These are phyloP conservation scores for Xylaria sp. DNA, from an alignment of 2,329 filamentous ascomycete species.

Conservation along the genomic window DNA sequence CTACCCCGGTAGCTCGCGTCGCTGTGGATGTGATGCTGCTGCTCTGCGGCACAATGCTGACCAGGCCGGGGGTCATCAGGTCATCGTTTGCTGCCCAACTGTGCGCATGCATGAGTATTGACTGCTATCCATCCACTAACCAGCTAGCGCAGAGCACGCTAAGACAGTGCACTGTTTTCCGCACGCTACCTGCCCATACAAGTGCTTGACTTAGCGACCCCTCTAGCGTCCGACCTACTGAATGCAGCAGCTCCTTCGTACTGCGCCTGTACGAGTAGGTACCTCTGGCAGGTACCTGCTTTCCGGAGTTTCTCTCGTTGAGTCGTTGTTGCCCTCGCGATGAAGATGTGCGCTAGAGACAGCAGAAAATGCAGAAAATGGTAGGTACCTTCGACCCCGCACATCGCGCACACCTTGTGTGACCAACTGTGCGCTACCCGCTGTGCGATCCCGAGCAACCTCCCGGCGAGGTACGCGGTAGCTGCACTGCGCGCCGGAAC, in stretches of 20 bases:
- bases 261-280: too few species aligned
- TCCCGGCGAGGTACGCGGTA: neutral
- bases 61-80: neutral
- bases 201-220: too few species aligned
- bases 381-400: neutral
- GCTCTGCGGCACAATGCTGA: neutral
- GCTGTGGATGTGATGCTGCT: neutral
- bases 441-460: neutral
- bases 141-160: neutral
- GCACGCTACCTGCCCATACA: too few species aligned
- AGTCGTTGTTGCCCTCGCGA: too few species aligned
- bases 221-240: too few species aligned
- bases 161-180: neutral
- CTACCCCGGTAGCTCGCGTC: neutral
- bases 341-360: too few species aligned
- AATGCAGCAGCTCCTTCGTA: too few species aligned
- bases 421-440: neutral
- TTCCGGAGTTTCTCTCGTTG: too few species aligned
- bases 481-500: neutral
- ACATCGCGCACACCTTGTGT: neutral
- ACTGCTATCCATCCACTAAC: neutral
- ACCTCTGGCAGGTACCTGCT: too few species aligned
- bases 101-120: neutral
- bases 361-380: neutral
- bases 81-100: neutral